These are phyloP conservation scores for Fusarium azukiicola DNA, from an alignment of 2,329 filamentous ascomycete genomes.

Conservation along the genomic window DNA sequence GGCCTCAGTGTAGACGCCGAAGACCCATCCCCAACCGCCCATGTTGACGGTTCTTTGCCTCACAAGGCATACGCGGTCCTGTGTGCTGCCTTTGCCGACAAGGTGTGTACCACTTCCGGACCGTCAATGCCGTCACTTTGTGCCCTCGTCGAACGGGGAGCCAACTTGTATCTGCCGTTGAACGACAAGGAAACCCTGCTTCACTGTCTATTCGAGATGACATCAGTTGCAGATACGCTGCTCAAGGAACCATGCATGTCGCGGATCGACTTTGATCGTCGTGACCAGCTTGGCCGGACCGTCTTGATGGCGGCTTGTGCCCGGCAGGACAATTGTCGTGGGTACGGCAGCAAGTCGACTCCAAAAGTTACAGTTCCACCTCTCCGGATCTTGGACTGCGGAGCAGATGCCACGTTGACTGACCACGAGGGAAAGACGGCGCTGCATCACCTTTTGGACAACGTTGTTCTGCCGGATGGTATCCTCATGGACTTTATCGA, in stretches of 20 bases:
- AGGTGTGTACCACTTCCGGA: not conserved
- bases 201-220: slow-evolving; percentile 42
- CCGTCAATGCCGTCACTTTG: slow-evolving; percentile 26
- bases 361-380: not conserved
- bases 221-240: not conserved
- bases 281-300: slow-evolving; percentile 42
- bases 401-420: slow-evolving; percentile 35
- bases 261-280: slow-evolving; percentile 44
- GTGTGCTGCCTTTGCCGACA: slow-evolving; percentile 15
- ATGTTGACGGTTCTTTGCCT: not conserved
- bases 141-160: slow-evolving; percentile 33
- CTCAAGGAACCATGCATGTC: slow-evolving; percentile 43
- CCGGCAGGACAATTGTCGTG: slow-evolving; percentile 4
- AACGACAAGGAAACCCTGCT: slow-evolving; percentile 45
- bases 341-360: not conserved
- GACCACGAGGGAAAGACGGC: slow-evolving; percentile 46
- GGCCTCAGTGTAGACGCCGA: slow-evolving; percentile 29
- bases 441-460: slow-evolving; percentile 46
- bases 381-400: slow-evolving; percentile 38
- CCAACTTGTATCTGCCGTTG: slow-evolving; percentile 43
- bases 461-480: slow-evolving; percentile 30
- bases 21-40: no score
- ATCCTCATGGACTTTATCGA: slow-evolving; percentile 41
- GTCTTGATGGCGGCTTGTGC: slow-evolving; percentile 48
- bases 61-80: slow-evolving; percentile 38